Conservation (phyloP, 805 yeast species). For the Candida palmyrensis region DNA sequence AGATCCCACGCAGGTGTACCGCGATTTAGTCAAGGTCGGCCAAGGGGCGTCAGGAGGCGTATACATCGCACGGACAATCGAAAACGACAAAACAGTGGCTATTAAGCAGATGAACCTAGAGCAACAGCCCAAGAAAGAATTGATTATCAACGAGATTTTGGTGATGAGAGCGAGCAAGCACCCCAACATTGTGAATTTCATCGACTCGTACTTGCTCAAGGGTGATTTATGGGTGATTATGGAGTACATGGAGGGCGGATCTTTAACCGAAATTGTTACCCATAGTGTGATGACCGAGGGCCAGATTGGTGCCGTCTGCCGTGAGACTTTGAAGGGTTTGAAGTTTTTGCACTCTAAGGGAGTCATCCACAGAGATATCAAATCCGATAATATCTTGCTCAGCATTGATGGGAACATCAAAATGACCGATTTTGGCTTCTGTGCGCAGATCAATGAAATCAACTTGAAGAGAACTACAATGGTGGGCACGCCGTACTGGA, state of each 20-base stretch:
- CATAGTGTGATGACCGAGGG: constrained; percentile 79
- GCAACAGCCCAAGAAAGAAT: constrained; percentile 92
- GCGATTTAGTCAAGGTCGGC: constrained; percentile 77
- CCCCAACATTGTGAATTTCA: constrained; percentile 88
- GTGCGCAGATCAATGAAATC: constrained; percentile 67
- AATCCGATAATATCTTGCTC: constrained; percentile 41
- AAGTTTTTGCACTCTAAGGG: constrained; percentile 88
- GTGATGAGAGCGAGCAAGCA: constrained; percentile 97
- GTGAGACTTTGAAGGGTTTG: constrained; percentile 86
- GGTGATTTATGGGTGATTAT: constrained; percentile 94
- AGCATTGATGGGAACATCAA: constrained; percentile 40
- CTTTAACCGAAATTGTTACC: constrained; percentile 91
- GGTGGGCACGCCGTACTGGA: constrained; percentile 90
- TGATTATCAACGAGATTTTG: constrained; percentile 90
- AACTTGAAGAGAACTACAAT: constrained; percentile 76
- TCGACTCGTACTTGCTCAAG: constrained; percentile 71
- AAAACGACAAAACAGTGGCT: constrained; percentile 60
- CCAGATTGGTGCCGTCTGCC: constrained; percentile 88
- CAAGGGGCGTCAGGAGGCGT: constrained; percentile 99
- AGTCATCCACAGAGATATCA: constrained; percentile 68
- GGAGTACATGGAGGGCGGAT: constrained; percentile 99
- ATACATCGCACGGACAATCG: constrained; percentile 72
- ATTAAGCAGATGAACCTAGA: constrained; percentile 94
- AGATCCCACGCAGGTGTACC: constrained; percentile 72
- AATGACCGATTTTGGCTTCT: constrained; percentile 44